Conservation (phyloP, 2,329 filamentous ascomycete genomes). For the Trichoderma sp. region DNA sequence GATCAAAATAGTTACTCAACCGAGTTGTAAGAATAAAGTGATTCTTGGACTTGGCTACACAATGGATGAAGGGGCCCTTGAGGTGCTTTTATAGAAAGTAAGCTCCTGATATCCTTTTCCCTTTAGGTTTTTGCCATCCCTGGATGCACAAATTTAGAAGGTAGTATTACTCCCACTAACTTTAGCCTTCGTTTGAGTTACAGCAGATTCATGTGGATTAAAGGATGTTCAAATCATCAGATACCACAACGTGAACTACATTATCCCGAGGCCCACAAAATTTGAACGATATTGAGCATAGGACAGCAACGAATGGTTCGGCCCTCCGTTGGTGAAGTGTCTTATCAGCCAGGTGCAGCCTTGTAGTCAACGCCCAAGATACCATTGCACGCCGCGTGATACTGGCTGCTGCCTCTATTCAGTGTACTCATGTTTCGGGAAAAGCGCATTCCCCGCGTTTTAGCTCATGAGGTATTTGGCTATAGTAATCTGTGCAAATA, state of each 20-base stretch:
- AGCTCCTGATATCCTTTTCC: neutral
- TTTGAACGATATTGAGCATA: neutral
- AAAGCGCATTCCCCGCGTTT: neutral
- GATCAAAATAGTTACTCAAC: neutral
- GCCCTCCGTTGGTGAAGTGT: neutral
- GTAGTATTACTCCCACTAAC: slow-evolving; percentile 12
- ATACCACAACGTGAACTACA: neutral
- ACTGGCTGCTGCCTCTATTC: neutral
- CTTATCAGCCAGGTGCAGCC: neutral
- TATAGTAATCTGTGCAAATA: neutral
- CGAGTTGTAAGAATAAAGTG: neutral
- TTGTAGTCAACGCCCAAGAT: neutral
- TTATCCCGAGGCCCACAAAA: neutral
- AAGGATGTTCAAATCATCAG: neutral
- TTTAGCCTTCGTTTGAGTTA: slow-evolving; percentile 3
- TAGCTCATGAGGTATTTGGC: neutral
- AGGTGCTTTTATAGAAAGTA: neutral
- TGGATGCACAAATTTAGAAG: neutral
- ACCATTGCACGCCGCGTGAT: neutral
- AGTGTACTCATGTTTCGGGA: neutral
- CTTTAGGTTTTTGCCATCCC: neutral
- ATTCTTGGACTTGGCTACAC: neutral
- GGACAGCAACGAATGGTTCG: neutral
- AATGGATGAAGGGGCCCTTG: neutral
- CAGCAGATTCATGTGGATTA: neutral